Conservation (phyloP, 2,329 filamentous ascomycete species). For the Fusarium globosum region DNA sequence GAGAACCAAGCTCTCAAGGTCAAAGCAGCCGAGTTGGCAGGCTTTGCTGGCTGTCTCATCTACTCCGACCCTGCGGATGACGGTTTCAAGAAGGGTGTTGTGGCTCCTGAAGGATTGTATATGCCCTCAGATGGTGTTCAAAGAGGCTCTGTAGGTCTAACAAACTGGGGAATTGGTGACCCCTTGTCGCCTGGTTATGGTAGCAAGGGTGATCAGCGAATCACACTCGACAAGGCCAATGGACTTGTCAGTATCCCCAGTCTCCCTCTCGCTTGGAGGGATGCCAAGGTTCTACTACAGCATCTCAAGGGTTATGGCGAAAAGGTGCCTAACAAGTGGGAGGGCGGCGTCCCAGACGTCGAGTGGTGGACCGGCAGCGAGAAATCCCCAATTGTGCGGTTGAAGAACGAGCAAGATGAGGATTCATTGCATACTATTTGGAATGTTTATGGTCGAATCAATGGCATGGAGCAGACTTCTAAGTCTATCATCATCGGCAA, state of each 20-base stretch:
- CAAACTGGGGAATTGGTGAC: slow-evolving; percentile 87
- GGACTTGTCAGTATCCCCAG: slow-evolving; percentile 88
- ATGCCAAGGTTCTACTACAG: slow-evolving; percentile 83
- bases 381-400: slow-evolving; percentile 79
- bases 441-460: slow-evolving; percentile 88
- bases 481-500: slow-evolving; percentile 92
- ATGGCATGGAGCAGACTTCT: slow-evolving; percentile 83
- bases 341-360: slow-evolving; percentile 79
- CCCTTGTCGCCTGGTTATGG: slow-evolving; percentile 91
- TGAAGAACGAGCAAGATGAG: slow-evolving; percentile 90
- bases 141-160: slow-evolving; percentile 82
- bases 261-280: slow-evolving; percentile 87
- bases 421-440: slow-evolving; percentile 85
- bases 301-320: slow-evolving; percentile 80
- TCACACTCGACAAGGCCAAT: slow-evolving; percentile 75
- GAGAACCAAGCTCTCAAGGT: slow-evolving; percentile 82
- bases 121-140: slow-evolving; percentile 87
- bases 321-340: slow-evolving; percentile 76
- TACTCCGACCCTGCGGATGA: slow-evolving; percentile 92
- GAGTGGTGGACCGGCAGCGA: slow-evolving; percentile 88
- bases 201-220: slow-evolving; percentile 72
- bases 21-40: slow-evolving; percentile 87
- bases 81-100: slow-evolving; percentile 78
- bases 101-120: slow-evolving; percentile 80
- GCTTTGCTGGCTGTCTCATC: slow-evolving; percentile 87